These are phyloP conservation scores for Pestalotiopsis sp. DNA, from an alignment of 2,329 filamentous ascomycete species.

Conservation along the genomic window DNA sequence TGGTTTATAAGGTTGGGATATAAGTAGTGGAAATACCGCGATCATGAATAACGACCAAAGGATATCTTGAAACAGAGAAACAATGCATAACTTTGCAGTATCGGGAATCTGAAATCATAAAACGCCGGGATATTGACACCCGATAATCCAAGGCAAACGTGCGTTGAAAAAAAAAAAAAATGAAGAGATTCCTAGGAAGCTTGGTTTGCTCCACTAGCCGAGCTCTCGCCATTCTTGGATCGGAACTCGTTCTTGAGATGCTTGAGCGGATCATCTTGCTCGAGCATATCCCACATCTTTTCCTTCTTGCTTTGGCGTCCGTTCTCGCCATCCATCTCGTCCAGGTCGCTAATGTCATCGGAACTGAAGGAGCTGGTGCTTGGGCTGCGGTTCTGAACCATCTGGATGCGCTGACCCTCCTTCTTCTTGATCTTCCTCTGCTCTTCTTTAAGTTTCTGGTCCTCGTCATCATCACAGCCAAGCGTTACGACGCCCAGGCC, in stretches of 20 bases:
- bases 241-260: conserved; percentile 7
- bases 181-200: background rate
- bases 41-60: conserved; percentile 1
- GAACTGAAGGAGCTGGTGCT: conserved; percentile 54
- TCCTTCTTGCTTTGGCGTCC: conserved; percentile 54
- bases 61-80: background rate
- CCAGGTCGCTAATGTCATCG: conserved; percentile 54
- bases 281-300: conserved; percentile 51
- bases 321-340: conserved; percentile 43
- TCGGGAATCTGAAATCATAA: background rate
- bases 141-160: background rate
- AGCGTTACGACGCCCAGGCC: conserved; percentile 75
- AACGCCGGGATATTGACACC: background rate
- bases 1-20: background rate
- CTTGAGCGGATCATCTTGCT: conserved; percentile 24
- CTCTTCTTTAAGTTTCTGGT: conserved; percentile 74
- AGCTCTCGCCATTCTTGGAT: background rate
- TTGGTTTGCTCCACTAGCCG: background rate
- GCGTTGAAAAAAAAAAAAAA: background rate
- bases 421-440: conserved; percentile 77
- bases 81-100: background rate
- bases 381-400: conserved; percentile 61
- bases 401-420: conserved; percentile 52
- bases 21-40: background rate
- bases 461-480: conserved; percentile 77